Conservation (phyloP, 768 basidiomycete genomes). For the Holtermannia corniformis region DNA sequence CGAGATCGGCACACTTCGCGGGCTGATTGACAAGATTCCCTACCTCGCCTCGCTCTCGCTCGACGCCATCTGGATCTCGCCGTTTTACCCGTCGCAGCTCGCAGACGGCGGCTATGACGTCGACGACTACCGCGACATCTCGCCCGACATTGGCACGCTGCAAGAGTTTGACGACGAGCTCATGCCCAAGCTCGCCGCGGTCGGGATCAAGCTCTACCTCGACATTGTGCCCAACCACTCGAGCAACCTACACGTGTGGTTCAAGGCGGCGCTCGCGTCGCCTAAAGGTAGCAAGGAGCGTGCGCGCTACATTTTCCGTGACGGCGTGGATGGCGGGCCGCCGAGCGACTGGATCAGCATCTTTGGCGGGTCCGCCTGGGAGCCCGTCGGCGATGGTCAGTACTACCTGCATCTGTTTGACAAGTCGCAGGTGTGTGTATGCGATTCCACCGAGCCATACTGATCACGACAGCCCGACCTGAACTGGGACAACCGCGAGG, state of each 20-base stretch:
- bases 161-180: constrained; percentile 29
- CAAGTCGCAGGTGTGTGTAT: constrained; percentile 9
- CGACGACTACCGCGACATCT: constrained; percentile 31
- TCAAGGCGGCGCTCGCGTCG: constrained; percentile 27
- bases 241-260: constrained; percentile 32
- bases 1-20: constrained; percentile 30
- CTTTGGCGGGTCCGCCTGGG: constrained; percentile 31
- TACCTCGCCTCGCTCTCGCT: constrained; percentile 22
- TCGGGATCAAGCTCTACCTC: constrained; percentile 25
- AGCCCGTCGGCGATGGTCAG: constrained; percentile 23
- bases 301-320: constrained; percentile 28
- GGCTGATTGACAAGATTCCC: constrained; percentile 25
- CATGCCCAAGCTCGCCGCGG: constrained; percentile 16
- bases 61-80: constrained; percentile 30
- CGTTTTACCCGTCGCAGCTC: constrained; percentile 32
- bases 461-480: constrained; percentile 21
- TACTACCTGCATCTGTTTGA: constrained; percentile 32
- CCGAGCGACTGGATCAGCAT: constrained; percentile 25
- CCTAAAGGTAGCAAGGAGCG: constrained; percentile 20
- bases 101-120: constrained; percentile 38
- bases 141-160: constrained; percentile 29
- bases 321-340: constrained; percentile 26
- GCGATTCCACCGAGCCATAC: not conserved
- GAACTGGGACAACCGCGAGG: constrained; percentile 29
- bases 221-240: constrained; percentile 37